These are phyloP conservation scores for Metschnikowia cerradonensis DNA, from an alignment of 805 yeast genomes.

Conservation along the genomic window DNA sequence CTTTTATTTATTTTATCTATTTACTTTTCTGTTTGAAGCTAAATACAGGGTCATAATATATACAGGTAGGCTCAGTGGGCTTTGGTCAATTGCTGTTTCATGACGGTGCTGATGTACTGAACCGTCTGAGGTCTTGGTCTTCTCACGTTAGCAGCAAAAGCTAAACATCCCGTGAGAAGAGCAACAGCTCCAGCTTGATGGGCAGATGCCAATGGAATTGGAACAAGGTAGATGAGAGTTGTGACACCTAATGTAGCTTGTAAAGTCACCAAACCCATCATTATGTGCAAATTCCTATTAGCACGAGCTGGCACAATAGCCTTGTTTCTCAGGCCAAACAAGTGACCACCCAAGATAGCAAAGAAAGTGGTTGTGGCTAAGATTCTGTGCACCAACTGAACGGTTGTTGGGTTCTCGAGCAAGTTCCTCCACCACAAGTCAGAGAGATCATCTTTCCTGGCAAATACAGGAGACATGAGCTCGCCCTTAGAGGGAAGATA, in stretches of 20 bases:
- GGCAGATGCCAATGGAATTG: slow-evolving; percentile 86
- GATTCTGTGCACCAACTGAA: slow-evolving; percentile 85
- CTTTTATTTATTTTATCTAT: neutral
- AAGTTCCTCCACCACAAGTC: slow-evolving; percentile 90
- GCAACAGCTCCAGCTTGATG: slow-evolving; percentile 98
- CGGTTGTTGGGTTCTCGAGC: slow-evolving; percentile 94
- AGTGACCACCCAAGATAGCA: slow-evolving; percentile 64
- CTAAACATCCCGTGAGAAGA: slow-evolving; percentile 72
- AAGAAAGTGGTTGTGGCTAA: slow-evolving; percentile 79
- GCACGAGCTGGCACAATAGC: slow-evolving; percentile 52
- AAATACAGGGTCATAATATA: slow-evolving; percentile 1
- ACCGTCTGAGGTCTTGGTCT: slow-evolving; percentile 36
- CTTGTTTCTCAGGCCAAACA: slow-evolving; percentile 59
- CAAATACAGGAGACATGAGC: slow-evolving; percentile 67
- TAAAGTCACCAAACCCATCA: slow-evolving; percentile 77
- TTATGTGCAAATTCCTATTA: slow-evolving; percentile 52
- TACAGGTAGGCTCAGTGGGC: neutral
- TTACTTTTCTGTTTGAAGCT: neutral
- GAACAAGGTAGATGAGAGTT: slow-evolving; percentile 84
- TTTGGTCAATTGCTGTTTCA: slow-evolving; percentile 23
- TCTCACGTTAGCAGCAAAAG: slow-evolving; percentile 35
- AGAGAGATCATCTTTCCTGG: slow-evolving; percentile 61
- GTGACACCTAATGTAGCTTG: slow-evolving; percentile 86
- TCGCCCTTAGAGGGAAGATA: slow-evolving; percentile 74
- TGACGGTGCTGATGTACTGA: slow-evolving; percentile 25